Percentiles rank a stretch among this genome's conserved stretches.
These are phyloP conservation scores for Phaeosphaeriaceae sp. DNA, from an alignment of 2,329 filamentous ascomycete genomes.

Conservation along the genomic window DNA sequence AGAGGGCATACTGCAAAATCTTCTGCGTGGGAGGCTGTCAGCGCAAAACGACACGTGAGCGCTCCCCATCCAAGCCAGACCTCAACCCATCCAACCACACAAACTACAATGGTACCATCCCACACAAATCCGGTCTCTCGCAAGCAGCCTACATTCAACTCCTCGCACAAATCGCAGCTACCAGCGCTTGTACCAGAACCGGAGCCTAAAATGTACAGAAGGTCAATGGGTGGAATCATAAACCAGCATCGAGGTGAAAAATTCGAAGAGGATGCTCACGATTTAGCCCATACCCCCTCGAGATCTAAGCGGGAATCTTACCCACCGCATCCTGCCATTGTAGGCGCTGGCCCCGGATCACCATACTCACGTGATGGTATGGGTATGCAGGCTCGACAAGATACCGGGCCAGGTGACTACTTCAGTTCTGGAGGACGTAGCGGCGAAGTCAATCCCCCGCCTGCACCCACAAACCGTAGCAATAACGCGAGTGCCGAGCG, in stretches of 20 bases:
- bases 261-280: constrained; percentile 42
- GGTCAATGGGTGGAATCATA: constrained; percentile 43
- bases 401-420: constrained; percentile 37
- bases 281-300: constrained; percentile 30
- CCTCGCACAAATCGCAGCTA: constrained; percentile 44
- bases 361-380: constrained; percentile 38
- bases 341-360: constrained; percentile 41
- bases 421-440: constrained; percentile 32
- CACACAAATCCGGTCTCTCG: constrained; percentile 28
- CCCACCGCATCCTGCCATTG: constrained; percentile 46
- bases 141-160: constrained; percentile 38
- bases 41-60: constrained; percentile 33
- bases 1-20: constrained; percentile 12
- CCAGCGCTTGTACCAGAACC: constrained; percentile 22
- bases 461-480: constrained; percentile 6
- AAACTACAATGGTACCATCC: constrained; percentile 25
- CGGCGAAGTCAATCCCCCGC: constrained; percentile 13
- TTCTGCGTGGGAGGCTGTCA: constrained; percentile 33
- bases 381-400: constrained; percentile 37
- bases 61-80: constrained; percentile 26
- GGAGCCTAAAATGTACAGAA: constrained; percentile 30
- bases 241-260: constrained; percentile 35
- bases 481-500: constrained; percentile 6
- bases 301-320: constrained; percentile 39
- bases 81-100: constrained; percentile 19